Conservation (phyloP, 306 rosid species). For the Begonia masoniana region DNA sequence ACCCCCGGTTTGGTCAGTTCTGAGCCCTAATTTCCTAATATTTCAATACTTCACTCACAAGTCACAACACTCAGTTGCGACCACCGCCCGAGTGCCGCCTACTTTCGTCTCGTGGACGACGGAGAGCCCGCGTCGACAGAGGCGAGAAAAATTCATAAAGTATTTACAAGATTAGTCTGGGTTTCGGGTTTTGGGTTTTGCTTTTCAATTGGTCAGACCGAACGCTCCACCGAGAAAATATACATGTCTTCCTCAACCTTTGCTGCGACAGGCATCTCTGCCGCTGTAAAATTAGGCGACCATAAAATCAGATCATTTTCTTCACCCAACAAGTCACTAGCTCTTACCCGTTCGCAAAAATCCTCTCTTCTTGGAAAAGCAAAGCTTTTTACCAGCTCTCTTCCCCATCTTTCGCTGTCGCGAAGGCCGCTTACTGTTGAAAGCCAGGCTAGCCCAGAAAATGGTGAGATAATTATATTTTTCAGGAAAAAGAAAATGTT, state of each 20-base stretch:
- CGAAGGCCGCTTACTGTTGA: slow-evolving; percentile 23
- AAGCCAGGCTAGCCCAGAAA: slow-evolving; percentile 20
- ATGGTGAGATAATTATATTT: no score
- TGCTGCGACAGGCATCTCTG: not conserved
- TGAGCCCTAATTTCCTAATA: no score
- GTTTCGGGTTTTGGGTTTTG: no score
- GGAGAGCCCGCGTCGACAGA: no score
- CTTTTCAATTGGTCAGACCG: not conserved
- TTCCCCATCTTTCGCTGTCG: slow-evolving; percentile 9
- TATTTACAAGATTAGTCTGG: no score
- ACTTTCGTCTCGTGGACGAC: no score
- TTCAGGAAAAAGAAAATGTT: no score
- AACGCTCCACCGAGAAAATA: not conserved
- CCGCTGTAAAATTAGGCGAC: not conserved
- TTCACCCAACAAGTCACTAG: not conserved
- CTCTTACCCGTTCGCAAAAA: slow-evolving; percentile 7
- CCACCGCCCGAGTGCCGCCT: no score
- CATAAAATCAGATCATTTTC: not conserved
- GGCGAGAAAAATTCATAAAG: no score
- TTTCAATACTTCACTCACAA: no score
- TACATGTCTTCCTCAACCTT: not conserved
- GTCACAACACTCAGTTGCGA: no score
- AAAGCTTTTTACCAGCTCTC: slow-evolving; percentile 14
- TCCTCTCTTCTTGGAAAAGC: slow-evolving; percentile 12
- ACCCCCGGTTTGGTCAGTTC: no score